Evolutionary conservation across 148 eudicot species (phyloP).

Genomic region (Amaranthus cruentus): DNA sequence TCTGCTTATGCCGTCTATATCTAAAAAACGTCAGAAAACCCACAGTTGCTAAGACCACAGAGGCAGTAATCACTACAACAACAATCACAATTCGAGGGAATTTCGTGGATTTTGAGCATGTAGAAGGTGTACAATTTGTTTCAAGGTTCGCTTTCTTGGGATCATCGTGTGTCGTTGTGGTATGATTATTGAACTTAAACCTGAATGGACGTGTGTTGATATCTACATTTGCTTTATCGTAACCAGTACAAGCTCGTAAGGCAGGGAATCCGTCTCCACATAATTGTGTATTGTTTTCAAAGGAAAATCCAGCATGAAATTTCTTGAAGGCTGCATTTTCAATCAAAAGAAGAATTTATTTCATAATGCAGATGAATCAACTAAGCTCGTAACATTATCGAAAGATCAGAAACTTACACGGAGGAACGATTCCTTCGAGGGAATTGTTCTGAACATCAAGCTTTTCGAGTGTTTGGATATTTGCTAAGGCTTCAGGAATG

Average conservation of each 20-base stretch:
- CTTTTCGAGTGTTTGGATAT: slow-evolving; percentile 36
- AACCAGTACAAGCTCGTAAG: slow-evolving; percentile 54
- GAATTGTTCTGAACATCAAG: slow-evolving; percentile 72
- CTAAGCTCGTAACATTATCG: background rate
- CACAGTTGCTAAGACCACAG: slow-evolving; percentile 32
- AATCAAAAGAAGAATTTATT: background rate
- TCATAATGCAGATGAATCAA: background rate
- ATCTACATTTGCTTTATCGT: slow-evolving; percentile 40
- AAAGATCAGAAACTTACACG: slow-evolving; percentile 39
- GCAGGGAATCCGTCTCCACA: slow-evolving; percentile 59
- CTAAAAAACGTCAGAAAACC: slow-evolving; percentile 38
- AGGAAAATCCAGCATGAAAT: slow-evolving; percentile 44
- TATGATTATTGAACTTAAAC: slow-evolving; percentile 28
- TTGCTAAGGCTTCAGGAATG: slow-evolving; percentile 49
- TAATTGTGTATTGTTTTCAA: slow-evolving; percentile 55
- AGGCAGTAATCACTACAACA: slow-evolving; percentile 34
- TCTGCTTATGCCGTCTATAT: slow-evolving; percentile 62
- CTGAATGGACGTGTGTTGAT: slow-evolving; percentile 40
- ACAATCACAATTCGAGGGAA: slow-evolving; percentile 36
- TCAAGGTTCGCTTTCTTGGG: slow-evolving; percentile 25
- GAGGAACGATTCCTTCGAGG: slow-evolving; percentile 64
- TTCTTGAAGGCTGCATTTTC: slow-evolving; percentile 55
- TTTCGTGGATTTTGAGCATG: slow-evolving; percentile 45
- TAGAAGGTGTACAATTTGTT: slow-evolving; percentile 31
- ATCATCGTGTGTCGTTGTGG: slow-evolving; percentile 13